Conservation (phyloP, 1,284 basidiomycete genomes). For the Austropuccinia psidii region DNA sequence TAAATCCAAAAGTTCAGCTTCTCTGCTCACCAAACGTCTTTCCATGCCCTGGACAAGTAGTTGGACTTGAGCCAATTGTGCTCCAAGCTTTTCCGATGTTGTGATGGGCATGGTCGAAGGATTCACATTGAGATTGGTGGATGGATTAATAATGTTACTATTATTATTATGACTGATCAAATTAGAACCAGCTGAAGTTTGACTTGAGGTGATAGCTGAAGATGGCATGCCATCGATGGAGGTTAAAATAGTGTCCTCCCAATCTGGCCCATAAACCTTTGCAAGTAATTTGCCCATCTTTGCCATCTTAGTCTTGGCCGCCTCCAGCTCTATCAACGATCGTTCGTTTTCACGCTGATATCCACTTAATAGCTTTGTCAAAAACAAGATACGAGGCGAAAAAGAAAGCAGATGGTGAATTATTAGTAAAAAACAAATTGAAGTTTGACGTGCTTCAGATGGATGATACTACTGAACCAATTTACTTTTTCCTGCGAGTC, state of each 20-base stretch:
- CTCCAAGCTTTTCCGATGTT: constrained; percentile 9
- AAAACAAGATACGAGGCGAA: not conserved
- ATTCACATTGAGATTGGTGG: not conserved
- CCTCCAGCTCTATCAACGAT: constrained; percentile 32
- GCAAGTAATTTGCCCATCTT: constrained; percentile 26
- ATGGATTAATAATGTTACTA: not conserved
- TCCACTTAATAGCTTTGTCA: constrained; percentile 20
- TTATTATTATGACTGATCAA: too few species aligned
- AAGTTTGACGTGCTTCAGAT: too few species aligned
- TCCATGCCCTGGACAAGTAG: constrained; percentile 36
- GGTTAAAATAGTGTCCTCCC: constrained; percentile 25
- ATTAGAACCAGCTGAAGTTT: too few species aligned
- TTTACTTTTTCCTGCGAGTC: constrained; percentile 31
- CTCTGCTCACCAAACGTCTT: constrained; percentile 9
- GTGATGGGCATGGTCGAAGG: not conserved
- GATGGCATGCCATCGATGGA: too few species aligned
- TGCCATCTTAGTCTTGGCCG: constrained; percentile 4
- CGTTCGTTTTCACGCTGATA: constrained; percentile 38
- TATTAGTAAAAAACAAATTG: not conserved
- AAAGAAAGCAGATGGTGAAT: not conserved
- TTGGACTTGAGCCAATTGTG: constrained; percentile 33
- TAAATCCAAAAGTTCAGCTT: constrained; percentile 27
- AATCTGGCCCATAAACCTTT: constrained; percentile 36
- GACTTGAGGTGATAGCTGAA: too few species aligned
- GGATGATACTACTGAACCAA: too few species aligned